Base-by-base conservation (phyloP, 805 yeast species). In the Kodamaea leandrae region DNA sequence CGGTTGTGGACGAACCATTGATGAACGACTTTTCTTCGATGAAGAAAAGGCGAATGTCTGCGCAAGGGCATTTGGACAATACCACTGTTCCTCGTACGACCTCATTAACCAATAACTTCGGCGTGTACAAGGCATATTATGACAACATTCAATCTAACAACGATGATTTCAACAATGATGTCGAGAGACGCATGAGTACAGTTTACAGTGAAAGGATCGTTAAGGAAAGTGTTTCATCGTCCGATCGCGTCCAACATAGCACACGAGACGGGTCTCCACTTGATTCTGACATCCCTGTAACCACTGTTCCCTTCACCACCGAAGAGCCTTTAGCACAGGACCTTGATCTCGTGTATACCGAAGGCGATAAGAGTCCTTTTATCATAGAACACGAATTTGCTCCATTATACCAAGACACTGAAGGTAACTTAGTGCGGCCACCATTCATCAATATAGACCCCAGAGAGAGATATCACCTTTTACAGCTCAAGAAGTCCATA, bases 391-490 rank as follows among this genome's bases (percentile, higher is more conserved):
- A 58, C 27, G 68, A 61, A 24, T 59, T 56, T 45, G 64, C 67
- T 2, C 63, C 67, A 4, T 42, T 59, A 18, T 68, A 68, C 44
- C 48, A 54, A 9, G 73, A 70, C 42, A 59, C 53, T 5, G 55
- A 61, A 1, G 74, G 74, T 8, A 61, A 65, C 32, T 46, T 65
- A 36, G 68, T 63, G 3, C 54, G 75, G 34, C 75, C 75, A 0
- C 73, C 74, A 4, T 66, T 70, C 47, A 69, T 70, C 29, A 67
- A 66, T 34, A 55, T 68, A 34, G 74, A 68, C 42, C 75, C 74
- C 1, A 45, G 64, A 25, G 75, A 70, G 46, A 52, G 75, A 19
- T 65, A 70, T 44, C 68, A 66, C 10, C 54, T 70, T 41, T 49
- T 69, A 21, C 72, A 67, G 46, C 48, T 68, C 35, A 70, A 69